Evolutionary conservation across 2,329 filamentous ascomycete species (phyloP).

Genomic region (Aschersonia sp.): DNA sequence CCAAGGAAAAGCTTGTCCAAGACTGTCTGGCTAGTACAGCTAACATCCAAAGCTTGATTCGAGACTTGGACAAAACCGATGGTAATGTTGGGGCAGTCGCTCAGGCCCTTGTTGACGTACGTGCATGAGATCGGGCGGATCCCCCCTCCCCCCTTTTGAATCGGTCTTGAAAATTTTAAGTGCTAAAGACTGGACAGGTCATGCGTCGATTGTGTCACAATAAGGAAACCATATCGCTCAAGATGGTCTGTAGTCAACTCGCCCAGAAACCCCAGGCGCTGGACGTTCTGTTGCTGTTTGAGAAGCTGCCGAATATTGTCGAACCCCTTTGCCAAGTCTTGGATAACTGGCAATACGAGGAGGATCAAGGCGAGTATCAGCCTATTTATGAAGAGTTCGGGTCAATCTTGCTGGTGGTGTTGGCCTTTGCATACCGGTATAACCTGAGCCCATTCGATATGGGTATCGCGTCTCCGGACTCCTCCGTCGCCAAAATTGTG

Average conservation of each 20-base stretch:
- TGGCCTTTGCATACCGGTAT: constrained; percentile 66
- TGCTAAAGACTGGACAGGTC: constrained; percentile 28
- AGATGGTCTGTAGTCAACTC: constrained; percentile 57
- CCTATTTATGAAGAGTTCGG: constrained; percentile 80
- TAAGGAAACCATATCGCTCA: constrained; percentile 70
- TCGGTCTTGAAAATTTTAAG: no score
- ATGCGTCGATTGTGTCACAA: constrained; percentile 53
- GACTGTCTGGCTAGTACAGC: constrained; percentile 67
- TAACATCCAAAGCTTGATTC: constrained; percentile 59
- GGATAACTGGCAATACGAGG: constrained; percentile 68
- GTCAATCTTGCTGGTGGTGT: constrained; percentile 55
- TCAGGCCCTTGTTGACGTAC: constrained; percentile 58
- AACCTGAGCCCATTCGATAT: constrained; percentile 49
- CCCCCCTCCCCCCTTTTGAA: neutral
- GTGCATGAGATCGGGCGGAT: constrained; percentile 5
- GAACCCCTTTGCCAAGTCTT: constrained; percentile 61
- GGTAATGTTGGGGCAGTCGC: constrained; percentile 82
- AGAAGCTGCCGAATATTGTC: constrained; percentile 53
- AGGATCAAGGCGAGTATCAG: constrained; percentile 73
- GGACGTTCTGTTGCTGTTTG: constrained; percentile 64
- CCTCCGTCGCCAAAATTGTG: constrained; percentile 55
- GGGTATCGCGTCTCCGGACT: constrained; percentile 42
- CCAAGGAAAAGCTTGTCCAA: constrained; percentile 62
- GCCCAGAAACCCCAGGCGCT: constrained; percentile 56
- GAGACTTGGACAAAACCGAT: constrained; percentile 77